Evolutionary conservation across 805 yeast genomes (phyloP).

Genomic region (Metschnikowia gelsemii): DNA sequence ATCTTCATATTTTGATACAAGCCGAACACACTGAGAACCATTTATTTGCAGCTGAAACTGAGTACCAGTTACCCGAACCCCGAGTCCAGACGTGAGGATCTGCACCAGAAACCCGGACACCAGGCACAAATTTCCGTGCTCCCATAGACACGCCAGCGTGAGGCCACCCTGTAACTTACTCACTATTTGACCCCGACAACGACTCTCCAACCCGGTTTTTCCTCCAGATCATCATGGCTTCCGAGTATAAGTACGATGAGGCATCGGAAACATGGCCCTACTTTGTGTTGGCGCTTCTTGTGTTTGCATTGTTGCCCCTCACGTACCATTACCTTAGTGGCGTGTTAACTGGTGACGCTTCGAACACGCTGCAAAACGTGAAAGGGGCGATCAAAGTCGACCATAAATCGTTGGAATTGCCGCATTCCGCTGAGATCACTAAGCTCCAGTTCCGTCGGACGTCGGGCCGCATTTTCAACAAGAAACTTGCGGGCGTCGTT

Average conservation of each 20-base stretch:
- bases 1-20: too few species aligned
- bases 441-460: constrained; percentile 29
- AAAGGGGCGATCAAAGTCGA: constrained; percentile 33
- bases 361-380: constrained; percentile 22
- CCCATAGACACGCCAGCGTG: too few species aligned
- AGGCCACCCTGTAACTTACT: constrained; percentile 12
- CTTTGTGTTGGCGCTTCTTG: constrained; percentile 70
- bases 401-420: constrained; percentile 32
- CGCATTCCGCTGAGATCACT: constrained; percentile 24
- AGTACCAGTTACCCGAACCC: too few species aligned
- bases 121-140: too few species aligned
- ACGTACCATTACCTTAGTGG: constrained; percentile 40
- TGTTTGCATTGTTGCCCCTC: constrained; percentile 66
- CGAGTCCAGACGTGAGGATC: too few species aligned
- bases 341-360: constrained; percentile 19
- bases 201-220: background rate
- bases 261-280: constrained; percentile 92
- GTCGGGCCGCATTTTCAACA: constrained; percentile 39
- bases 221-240: constrained; percentile 29
- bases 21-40: too few species aligned
- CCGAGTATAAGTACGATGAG: constrained; percentile 79
- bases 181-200: background rate
- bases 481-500: constrained; percentile 30
- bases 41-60: too few species aligned
- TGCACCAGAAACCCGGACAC: too few species aligned